Evolutionary conservation across 768 basidiomycete genomes (phyloP), one percentile per base, ranked within the genome.

Genomic region (Termitomyces sp.): DNA sequence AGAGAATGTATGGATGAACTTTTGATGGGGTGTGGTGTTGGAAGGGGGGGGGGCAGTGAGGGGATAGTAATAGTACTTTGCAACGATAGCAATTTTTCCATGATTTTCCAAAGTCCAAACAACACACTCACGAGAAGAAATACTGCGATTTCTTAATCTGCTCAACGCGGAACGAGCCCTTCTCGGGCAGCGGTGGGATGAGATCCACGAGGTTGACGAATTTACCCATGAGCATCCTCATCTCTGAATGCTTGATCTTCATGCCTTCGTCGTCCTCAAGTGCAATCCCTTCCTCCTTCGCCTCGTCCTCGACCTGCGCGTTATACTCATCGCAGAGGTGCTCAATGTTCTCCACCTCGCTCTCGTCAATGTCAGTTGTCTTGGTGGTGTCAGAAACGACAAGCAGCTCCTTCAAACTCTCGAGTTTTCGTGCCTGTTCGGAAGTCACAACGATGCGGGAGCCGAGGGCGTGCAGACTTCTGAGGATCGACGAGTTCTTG

Each of bases 91-190:
- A 37, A 51, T 37, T 24, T 47, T 24, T 34, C n/a, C 31, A 31
- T 6, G n/a, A 9, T 9, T 26, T n/a, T 46, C 46, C 26, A 46
- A 46, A 46, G 10, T 26, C 24, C 44, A 46, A 16, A 16, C 24
- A 26, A 9, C 27, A 3, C 27, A 16, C 36, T 39, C 82, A 97
- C 43, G 94, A 95, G 80, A 98, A 98, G 82, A 98, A 98, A 72
- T 98, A 98, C 37, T 79, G 78, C 43, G 89, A 92, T 57, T 84
- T 72, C 69, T 88, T 88, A 72, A 98, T 94, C 59, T 77, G 78
- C 64, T 83, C 77, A 60, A 98, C 92, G 62, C 91, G 82, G 69
- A 98, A 97, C 56, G 77, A 76, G 55, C 96, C 96, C 75, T 91
- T 92, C 71, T 82, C 68, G 0, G 96, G 96, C 22, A 94, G 70